Base-by-base conservation (phyloP, 768 basidiomycete genomes). In the Lepiota subincarnata region DNA sequence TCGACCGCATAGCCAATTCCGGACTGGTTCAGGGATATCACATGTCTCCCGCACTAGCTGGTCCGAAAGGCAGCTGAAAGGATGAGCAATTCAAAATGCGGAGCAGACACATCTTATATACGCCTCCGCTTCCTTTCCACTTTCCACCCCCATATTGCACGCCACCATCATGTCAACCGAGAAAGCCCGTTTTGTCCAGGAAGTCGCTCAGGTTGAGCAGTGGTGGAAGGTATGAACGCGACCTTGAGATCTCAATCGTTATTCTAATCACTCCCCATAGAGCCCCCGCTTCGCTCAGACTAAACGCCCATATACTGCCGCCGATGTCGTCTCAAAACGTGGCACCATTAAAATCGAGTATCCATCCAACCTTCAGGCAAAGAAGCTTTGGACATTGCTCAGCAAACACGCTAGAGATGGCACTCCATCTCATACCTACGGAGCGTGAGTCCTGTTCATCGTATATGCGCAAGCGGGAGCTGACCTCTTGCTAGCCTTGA, bases 381-480 rank as follows among this genome's bases (percentile, higher is more conserved):
- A 93, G 79, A 98, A 98, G 71, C 80, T 97, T 35, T 96, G 82
- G 77, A 63, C 67, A 6, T 66, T 87, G 55, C 80, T 99, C 58
- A 76, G 80, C 46, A 76, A 89, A 57, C 94, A 97, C 66, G 86
- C 83, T 49, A 81, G 79, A 67, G 77, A 76, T 54, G 81, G 86
- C 34, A 89, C 89, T 3, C 88, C 90, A 0, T 94, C 91, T 18
- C 92, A 95, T 67, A 99, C 97, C 57, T 99, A 98, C 65, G 97
- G 97, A 74, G 95, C 95, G 93, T 98, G 68, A 81, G 95, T 88
- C 44, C 34, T n/a, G 16, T 18, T 39, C n/a, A 22, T n/a, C 14
- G 39, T 10, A 45, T 35, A 39, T 26, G 35, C 22, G 53, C 20
- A 18, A 26, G 10, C 31, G 8, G 42, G 31, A 11, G 26, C 43